Conservation (phyloP, 106 monocot species). For the Chionographis japonica region DNA sequence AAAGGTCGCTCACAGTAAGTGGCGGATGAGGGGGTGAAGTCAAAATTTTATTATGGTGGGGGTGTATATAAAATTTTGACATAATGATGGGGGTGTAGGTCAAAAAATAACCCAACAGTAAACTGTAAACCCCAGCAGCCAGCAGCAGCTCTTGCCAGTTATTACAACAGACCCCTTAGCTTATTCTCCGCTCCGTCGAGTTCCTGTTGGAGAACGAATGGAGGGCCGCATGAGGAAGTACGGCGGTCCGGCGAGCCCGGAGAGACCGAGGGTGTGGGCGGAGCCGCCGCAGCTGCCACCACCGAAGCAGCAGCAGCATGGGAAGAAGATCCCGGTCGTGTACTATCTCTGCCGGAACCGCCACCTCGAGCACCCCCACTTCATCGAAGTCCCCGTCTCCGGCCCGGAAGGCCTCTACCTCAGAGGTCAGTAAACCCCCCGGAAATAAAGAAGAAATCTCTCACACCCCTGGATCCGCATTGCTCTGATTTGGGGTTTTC, state of each 20-base stretch:
- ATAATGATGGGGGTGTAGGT: no score
- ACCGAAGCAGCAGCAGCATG: slow-evolving; percentile 2
- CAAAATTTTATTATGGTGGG: no score
- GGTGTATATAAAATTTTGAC: no score
- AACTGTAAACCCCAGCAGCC: no score
- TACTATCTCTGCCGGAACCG: slow-evolving; percentile 57
- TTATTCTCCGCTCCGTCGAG: slow-evolving; percentile 32
- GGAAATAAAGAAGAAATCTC: not conserved
- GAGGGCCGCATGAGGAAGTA: slow-evolving; percentile 29
- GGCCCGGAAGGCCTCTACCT: slow-evolving; percentile 59
- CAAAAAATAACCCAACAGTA: no score
- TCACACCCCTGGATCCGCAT: not conserved
- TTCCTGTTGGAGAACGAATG: slow-evolving; percentile 32
- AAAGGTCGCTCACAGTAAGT: no score
- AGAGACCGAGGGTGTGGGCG: slow-evolving; percentile 9
- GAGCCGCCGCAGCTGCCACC: slow-evolving; percentile 2
- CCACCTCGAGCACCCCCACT: slow-evolving; percentile 69
- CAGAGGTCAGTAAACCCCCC: slow-evolving; percentile 37
- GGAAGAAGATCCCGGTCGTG: slow-evolving; percentile 47
- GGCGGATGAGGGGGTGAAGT: no score
- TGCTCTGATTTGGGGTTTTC: not conserved
- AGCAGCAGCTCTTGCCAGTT: no score
- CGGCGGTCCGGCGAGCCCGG: slow-evolving; percentile 32
- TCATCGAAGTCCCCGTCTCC: slow-evolving; percentile 60
- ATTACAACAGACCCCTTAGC: not conserved